Evolutionary conservation across 2,329 filamentous ascomycete species (phyloP), one percentile per base, ranked within the genome.

Genomic region (Akanthomyces lecanii): DNA sequence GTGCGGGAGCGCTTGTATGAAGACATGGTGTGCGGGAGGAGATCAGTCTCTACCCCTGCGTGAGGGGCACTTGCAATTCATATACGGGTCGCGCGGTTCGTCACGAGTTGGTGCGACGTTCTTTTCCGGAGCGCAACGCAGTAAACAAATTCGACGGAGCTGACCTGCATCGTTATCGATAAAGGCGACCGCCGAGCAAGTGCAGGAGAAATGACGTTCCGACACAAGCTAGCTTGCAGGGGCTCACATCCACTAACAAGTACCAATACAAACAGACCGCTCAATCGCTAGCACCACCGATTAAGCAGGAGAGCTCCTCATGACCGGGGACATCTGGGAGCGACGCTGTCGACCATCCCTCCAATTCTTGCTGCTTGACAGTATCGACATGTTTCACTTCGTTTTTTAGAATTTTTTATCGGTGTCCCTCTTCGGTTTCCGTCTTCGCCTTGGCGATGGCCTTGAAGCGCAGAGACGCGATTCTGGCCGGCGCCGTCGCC

Each of bases 1-100:
- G 85, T 85, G 71, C 89, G 89, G 70, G 88, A 88, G 76, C 92
- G 87, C 85, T 95, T 98, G 77, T 78, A 84, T 68, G 89, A 86
- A 90, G 94, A 63, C 54, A 63, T 58, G 30, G 28, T 28, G 44
- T 10, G 16, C 4, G 10, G 18, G 8, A 45, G 40, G 23, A 16
- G 18, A 38, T 6, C n/a, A 23, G 33, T 33, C 21, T 56, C 44
- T 50, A 42, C 42, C 60, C 52, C 30, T 51, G 16, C 5, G 51
- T 8, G 23, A 50, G 48, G 42, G 50, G 58, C 40, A 23, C 21
- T 36, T 28, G 44, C n/a, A 38, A n/a, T 44, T 30, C 58, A 53
- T 54, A 25, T 47, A 11, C 16, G 8, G 42, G 38, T 36, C 16
- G 28, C 11, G 30, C 25, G 38, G n/a, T 11, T 30, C 23, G 45